phyloP scores from a whole-genome alignment of 78 protist species.

The Dictyostelium brefeldianum region DNA sequence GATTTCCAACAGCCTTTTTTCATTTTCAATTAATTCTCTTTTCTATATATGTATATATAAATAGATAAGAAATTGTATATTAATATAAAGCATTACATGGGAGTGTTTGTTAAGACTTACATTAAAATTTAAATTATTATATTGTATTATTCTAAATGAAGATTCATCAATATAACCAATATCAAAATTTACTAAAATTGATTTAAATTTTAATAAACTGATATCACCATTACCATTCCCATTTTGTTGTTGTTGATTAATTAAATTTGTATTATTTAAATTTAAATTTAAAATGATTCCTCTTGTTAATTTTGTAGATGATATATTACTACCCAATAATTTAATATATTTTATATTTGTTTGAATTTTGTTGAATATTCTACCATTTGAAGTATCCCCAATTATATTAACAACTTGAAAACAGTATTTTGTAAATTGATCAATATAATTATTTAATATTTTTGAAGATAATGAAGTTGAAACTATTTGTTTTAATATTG shows the following conservation, averaged over 20 bases:
- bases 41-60: neutral
- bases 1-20: constrained; percentile 13
- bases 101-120: no score
- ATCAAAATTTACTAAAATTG: constrained; percentile 39
- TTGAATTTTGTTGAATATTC: neutral
- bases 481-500: neutral
- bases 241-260: neutral
- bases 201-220: neutral
- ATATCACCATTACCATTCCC: no score
- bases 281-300: constrained; percentile 9
- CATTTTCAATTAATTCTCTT: constrained; percentile 23
- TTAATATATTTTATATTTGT: constrained; percentile 40
- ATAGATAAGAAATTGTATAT: neutral
- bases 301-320: constrained; percentile 29
- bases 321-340: constrained; percentile 42
- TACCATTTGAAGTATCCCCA: neutral
- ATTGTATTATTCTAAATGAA: constrained; percentile 6
- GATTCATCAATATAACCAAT: constrained; percentile 20
- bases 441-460: constrained; percentile 15
- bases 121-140: constrained; percentile 25
- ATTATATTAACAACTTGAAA: neutral
- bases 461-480: constrained; percentile 55
- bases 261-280: constrained; percentile 7
- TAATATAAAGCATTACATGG: no score
- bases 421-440: constrained; percentile 12